Conservation (phyloP, 495 filamentous ascomycete species). For the Daldinia grandis region DNA sequence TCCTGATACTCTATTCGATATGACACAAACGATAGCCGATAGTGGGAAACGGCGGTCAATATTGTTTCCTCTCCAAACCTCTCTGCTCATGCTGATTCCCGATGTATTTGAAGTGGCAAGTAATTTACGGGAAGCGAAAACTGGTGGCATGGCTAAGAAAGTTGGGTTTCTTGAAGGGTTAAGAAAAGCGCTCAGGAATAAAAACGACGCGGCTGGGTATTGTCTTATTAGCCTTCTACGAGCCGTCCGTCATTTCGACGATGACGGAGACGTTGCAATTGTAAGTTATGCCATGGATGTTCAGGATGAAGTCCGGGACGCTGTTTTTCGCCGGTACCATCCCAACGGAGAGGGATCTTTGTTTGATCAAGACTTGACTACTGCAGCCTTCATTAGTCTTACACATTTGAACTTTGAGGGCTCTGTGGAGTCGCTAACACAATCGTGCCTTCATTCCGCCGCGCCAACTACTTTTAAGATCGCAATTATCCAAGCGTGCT, state of each 20-base stretch:
- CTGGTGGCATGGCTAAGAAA: constrained; percentile 66
- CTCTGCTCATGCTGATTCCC: constrained; percentile 66
- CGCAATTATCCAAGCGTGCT: constrained; percentile 64
- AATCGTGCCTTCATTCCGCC: constrained; percentile 61
- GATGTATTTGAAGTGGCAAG: constrained; percentile 72
- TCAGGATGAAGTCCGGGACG: constrained; percentile 69
- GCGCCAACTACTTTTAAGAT: constrained; percentile 68
- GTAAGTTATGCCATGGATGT: constrained; percentile 71
- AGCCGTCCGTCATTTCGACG: constrained; percentile 66
- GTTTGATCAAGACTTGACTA: constrained; percentile 68
- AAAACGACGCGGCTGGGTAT: constrained; percentile 67
- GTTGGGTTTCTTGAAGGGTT: constrained; percentile 67
- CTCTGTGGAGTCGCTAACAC: constrained; percentile 61
- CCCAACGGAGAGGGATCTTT: constrained; percentile 53
- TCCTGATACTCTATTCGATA: constrained; percentile 70
- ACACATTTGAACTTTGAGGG: constrained; percentile 65
- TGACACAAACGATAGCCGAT: constrained; percentile 65
- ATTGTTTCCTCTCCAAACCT: constrained; percentile 69
- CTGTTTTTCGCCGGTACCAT: constrained; percentile 64
- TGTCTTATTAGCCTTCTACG: constrained; percentile 67
- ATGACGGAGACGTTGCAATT: constrained; percentile 67
- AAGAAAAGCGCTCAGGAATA: constrained; percentile 64
- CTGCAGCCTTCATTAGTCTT: constrained; percentile 70
- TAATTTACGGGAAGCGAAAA: constrained; percentile 66
- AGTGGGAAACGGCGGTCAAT: constrained; percentile 59